Evolutionary conservation across 352 stramenopile genomes (phyloP), one percentile per base, ranked within the genome.

Genomic region (Globisporangium abappressorium): DNA sequence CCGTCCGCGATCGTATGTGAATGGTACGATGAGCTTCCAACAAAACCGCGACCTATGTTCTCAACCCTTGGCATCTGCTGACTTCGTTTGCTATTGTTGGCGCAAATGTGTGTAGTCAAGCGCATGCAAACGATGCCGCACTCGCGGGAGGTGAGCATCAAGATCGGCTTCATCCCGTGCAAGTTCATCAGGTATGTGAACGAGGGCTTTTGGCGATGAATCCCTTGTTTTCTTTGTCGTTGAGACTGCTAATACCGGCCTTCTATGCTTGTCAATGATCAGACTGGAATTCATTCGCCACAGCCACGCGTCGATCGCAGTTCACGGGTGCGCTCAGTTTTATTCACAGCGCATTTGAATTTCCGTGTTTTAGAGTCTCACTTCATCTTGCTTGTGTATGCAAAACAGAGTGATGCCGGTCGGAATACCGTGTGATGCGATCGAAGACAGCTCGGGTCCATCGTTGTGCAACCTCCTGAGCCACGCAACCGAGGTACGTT

Each of bases 401-500:
- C 62, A 53, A n/a, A 56, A n/a, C 34, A 89, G 80, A 12, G 69
- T 90, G 26, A 70, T 81, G 38, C 70, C 78, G 0, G 47, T 80
- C 1, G 85, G 85, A 8, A 58, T 93, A 34, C 68, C 80, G 2
- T 90, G 81, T 36, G 71, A 78, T 22, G 75, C 79, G 14, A 80
- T 93, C 38, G 81, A 91, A 53, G 68, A 79, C 11, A 73, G 87
- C 43, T 85, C 75, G 0, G 81, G 82, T 0, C 72, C 82, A 2
- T 85, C 85, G 12, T 67, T 93, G 15, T 84, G 74, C 65, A 91
- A 78, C 12, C 55, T 90, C 7, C 65, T 93, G 7, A 90, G 78
- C 57, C 80, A 89, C 58, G 85, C 78, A 14, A 88, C 85, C 2
- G 85, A 91, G 70, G 78, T 84, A 36, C 38, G 63, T 11, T 24